phyloP scores from a whole-genome alignment of 2,329 filamentous ascomycete genomes.

The Claviceps sorghi region DNA sequence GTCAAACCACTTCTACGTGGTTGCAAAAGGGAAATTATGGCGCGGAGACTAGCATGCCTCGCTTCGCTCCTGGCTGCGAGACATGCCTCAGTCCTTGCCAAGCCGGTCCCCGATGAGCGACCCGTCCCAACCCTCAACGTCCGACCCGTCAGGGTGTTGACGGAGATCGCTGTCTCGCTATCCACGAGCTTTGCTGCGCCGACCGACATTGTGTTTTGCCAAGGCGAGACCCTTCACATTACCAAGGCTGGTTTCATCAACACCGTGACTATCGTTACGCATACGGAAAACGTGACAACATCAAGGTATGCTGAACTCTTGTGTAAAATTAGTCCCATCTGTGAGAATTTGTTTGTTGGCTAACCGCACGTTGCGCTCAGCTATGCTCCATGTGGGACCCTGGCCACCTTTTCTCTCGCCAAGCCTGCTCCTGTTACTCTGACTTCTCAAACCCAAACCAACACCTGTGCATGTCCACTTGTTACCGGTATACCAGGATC shows the following conservation, averaged over 20 bases:
- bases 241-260: not conserved
- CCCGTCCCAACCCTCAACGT: not conserved
- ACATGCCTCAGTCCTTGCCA: not conserved
- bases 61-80: not conserved
- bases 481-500: not conserved
- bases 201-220: not conserved
- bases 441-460: not conserved
- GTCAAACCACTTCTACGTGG: too few relatives aligned
- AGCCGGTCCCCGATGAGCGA: not conserved
- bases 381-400: not conserved
- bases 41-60: not conserved
- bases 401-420: not conserved
- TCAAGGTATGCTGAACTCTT: not conserved
- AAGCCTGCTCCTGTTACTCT: not conserved
- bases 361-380: not conserved
- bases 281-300: not conserved
- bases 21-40: not conserved
- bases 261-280: not conserved
- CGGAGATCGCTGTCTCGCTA: not conserved
- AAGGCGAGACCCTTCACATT: not conserved
- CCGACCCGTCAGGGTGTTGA: not conserved
- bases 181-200: not conserved
- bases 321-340: too few relatives aligned
- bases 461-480: not conserved
- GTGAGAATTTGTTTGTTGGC: not conserved